Conservation (phyloP, 768 basidiomycete genomes). For the Butyriboletus loyo region DNA sequence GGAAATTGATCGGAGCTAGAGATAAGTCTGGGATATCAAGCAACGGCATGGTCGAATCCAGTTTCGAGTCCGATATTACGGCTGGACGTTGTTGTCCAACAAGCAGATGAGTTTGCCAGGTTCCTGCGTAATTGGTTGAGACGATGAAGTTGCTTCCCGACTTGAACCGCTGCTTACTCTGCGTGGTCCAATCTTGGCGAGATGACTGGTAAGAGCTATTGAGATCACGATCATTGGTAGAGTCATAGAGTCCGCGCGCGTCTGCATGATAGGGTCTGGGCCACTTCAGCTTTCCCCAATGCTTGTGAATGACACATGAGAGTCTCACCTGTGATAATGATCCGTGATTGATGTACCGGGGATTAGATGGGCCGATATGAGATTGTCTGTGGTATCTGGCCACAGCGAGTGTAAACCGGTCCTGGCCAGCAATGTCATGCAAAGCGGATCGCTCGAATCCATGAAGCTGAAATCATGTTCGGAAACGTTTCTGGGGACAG, state of each 20-base stretch:
- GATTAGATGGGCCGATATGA: background rate
- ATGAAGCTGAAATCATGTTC: background rate
- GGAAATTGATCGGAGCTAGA: background rate
- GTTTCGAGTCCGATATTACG: too few relatives aligned
- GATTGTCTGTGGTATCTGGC: background rate
- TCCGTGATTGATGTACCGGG: background rate
- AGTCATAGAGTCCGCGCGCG: background rate
- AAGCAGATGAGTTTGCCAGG: background rate
- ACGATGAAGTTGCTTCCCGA: background rate
- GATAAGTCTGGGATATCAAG: background rate
- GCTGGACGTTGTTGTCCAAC: background rate
- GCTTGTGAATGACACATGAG: background rate
- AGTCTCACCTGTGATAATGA: background rate
- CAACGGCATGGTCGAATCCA: background rate
- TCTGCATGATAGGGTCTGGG: background rate
- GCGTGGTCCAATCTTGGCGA: background rate
- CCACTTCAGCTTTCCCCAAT: background rate
- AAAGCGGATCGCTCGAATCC: background rate
- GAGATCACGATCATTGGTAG: background rate
- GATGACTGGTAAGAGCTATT: background rate
- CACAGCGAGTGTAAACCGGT: background rate
- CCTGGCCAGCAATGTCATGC: too few relatives aligned
- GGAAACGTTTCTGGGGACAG: background rate
- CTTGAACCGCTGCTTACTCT: conserved; percentile 5
- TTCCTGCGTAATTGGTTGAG: conserved; percentile 4